phyloP scores from a whole-genome alignment of 345 rosid genomes.

The Cardamine resedifolia region DNA sequence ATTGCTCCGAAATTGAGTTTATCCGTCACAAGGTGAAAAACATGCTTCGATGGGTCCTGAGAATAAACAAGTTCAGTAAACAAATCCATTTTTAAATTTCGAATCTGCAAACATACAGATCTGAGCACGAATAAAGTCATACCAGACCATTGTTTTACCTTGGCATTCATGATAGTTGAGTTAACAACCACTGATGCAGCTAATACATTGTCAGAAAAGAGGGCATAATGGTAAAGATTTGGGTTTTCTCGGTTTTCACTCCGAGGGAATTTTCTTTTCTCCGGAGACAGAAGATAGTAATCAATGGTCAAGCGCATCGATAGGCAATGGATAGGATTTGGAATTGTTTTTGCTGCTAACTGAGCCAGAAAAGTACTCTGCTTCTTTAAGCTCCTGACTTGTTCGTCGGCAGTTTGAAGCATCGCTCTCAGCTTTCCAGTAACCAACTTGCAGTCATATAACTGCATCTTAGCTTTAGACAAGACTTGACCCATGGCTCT shows the following conservation, averaged over 20 bases:
- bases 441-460: slow-evolving; percentile 93
- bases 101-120: not conserved
- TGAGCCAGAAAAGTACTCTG: slow-evolving; percentile 99
- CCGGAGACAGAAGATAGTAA: slow-evolving; percentile 81
- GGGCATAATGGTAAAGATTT: slow-evolving; percentile 87
- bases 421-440: slow-evolving; percentile 97
- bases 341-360: slow-evolving; percentile 97
- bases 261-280: slow-evolving; percentile 85
- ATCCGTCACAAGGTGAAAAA: slow-evolving; percentile 94
- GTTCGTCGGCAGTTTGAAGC: slow-evolving; percentile 96
- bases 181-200: slow-evolving; percentile 99
- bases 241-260: slow-evolving; percentile 89
- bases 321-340: slow-evolving; percentile 93
- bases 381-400: slow-evolving; percentile 96
- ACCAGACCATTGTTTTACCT: slow-evolving; percentile 50
- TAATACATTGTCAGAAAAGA: slow-evolving; percentile 98
- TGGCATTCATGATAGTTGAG: slow-evolving; percentile 89
- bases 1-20: slow-evolving; percentile 95
- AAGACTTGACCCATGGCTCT: slow-evolving; percentile 90
- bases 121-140: not conserved
- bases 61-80: not conserved
- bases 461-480: slow-evolving; percentile 73
- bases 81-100: not conserved
- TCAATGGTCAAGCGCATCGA: slow-evolving; percentile 97
- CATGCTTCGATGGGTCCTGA: slow-evolving; percentile 97